Evolutionary conservation across 2,329 filamentous ascomycete species (phyloP).

Genomic region (Epichloe typhina): DNA sequence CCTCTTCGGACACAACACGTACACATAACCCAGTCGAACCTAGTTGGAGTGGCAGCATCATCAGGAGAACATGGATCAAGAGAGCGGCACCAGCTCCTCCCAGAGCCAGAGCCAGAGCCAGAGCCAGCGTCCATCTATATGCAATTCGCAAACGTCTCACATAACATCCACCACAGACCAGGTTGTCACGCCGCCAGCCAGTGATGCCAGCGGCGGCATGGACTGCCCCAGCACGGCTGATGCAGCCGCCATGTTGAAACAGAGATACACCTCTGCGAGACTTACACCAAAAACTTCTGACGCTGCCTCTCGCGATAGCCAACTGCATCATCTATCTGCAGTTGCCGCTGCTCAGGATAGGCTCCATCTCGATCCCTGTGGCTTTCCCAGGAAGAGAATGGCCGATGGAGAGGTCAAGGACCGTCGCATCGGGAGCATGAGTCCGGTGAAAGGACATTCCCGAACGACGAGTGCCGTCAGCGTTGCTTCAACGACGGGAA

Average conservation of each 20-base stretch:
- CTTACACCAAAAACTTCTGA: neutral
- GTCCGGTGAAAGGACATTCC: constrained; percentile 45
- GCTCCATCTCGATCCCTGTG: constrained; percentile 25
- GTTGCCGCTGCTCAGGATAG: constrained; percentile 41
- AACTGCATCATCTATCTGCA: constrained; percentile 44
- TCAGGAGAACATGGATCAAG: neutral
- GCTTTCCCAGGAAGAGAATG: constrained; percentile 53
- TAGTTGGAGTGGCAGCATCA: no score
- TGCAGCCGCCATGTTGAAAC: constrained; percentile 4
- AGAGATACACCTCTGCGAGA: constrained; percentile 1
- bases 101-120: neutral
- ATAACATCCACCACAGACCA: constrained; percentile 15
- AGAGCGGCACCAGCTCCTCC: constrained; percentile 6
- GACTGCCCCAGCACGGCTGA: constrained; percentile 10
- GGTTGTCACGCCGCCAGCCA: constrained; percentile 17
- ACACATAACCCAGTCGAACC: no score
- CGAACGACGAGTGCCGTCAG: constrained; percentile 59
- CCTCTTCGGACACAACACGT: no score
- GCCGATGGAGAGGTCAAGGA: constrained; percentile 63
- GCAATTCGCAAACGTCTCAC: constrained; percentile 17
- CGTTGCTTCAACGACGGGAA: constrained; percentile 44
- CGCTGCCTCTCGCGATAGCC: constrained; percentile 39
- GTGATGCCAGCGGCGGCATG: constrained; percentile 10
- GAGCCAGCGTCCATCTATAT: constrained; percentile 8
- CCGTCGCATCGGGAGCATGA: constrained; percentile 27